A percentile compares a stretch with the other conserved stretches of the same genome.
Evolutionary conservation across 2,329 filamentous ascomycete species (phyloP).

Genomic region (Aspergillus ochraceoroseus): DNA sequence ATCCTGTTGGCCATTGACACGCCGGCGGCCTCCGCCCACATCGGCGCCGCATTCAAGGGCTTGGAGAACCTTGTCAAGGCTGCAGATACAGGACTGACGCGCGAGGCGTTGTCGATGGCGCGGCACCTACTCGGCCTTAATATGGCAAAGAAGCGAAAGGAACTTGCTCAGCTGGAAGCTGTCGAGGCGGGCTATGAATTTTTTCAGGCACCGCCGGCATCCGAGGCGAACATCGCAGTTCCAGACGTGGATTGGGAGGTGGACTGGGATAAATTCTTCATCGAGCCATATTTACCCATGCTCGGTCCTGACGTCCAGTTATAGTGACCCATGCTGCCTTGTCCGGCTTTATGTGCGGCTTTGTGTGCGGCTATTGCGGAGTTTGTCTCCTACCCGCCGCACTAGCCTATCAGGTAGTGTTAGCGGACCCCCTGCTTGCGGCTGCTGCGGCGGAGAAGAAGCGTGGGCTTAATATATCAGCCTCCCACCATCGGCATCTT

Average conservation of each 20-base stretch:
- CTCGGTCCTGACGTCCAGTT: slow-evolving; percentile 21
- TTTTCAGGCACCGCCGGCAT: slow-evolving; percentile 12
- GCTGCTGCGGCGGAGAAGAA: slow-evolving; percentile 20
- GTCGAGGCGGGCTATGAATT: slow-evolving; percentile 23
- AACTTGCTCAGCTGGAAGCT: slow-evolving; percentile 27
- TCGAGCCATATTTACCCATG: slow-evolving; percentile 30
- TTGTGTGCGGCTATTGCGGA: slow-evolving; percentile 21
- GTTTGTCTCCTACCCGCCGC: slow-evolving; percentile 8
- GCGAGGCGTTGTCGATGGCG: slow-evolving; percentile 28
- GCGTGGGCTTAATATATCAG: slow-evolving; percentile 6
- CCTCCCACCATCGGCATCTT: not conserved
- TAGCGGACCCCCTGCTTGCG: no score
- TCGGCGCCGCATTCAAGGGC: slow-evolving; percentile 22
- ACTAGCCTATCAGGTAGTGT: slow-evolving; percentile 7
- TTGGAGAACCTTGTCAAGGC: slow-evolving; percentile 27
- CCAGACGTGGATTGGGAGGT: slow-evolving; percentile 24
- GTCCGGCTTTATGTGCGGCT: slow-evolving; percentile 8
- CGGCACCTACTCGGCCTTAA: slow-evolving; percentile 27
- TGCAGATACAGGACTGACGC: slow-evolving; percentile 27
- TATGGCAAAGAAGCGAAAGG: slow-evolving; percentile 29
- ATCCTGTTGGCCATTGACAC: slow-evolving; percentile 30
- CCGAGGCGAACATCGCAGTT: slow-evolving; percentile 13
- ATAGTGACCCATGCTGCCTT: slow-evolving; percentile 6
- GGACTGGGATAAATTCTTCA: slow-evolving; percentile 32
- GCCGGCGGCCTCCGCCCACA: slow-evolving; percentile 19